Evolutionary conservation across 2,329 filamentous ascomycete species (phyloP), one percentile per base, ranked within the genome.

Genomic region (Cladorrhinum sp.): DNA sequence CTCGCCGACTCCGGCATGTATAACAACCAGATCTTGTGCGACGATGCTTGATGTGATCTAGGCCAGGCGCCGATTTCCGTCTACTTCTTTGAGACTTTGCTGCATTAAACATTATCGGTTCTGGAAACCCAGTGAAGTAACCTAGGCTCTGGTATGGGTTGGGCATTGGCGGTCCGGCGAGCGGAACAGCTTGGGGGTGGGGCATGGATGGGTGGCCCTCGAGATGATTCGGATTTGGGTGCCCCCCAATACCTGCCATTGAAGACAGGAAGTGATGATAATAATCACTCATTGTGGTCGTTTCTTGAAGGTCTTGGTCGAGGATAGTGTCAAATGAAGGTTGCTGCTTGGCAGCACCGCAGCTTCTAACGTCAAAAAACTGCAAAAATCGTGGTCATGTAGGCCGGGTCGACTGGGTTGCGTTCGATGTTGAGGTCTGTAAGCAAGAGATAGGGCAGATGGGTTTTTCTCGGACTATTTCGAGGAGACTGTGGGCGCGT

Each of bases 21-120:
- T 82, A 97, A 77, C 95, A 99, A 26, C 95, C 95, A 65, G 92
- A 97, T 68, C 95, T 84, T 49, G 95, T 98, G 67, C 95, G 86
- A 64, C 93, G 89, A 73, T 98, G 94, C 75, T 98, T 98, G 67
- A 96, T 89, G 70, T 90, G 88, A 64, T 96, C 90, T 53, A 78
- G 64, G 2, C 79, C 80, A 1, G 77, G 72, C 9, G 76, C 70
- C 1, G 82, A 82, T 65, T 84, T 85, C 60, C 82, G 79, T 55
- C 82, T 77, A 64, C 74, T 76, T 67, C 82, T 78, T 55, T 80
- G 77, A 10, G 78, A 66, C 67, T 83, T 83, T 16, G 79, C 73
- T 1, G 77, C 70, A 62, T 77, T 79, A 62, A 81, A 79, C 70
- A 79, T 74, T 48, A 78, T 75, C 5, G 80, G 78, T 36, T 84